Conservation (phyloP, 352 stramenopile genomes). For the Peronospora belbahrii region DNA sequence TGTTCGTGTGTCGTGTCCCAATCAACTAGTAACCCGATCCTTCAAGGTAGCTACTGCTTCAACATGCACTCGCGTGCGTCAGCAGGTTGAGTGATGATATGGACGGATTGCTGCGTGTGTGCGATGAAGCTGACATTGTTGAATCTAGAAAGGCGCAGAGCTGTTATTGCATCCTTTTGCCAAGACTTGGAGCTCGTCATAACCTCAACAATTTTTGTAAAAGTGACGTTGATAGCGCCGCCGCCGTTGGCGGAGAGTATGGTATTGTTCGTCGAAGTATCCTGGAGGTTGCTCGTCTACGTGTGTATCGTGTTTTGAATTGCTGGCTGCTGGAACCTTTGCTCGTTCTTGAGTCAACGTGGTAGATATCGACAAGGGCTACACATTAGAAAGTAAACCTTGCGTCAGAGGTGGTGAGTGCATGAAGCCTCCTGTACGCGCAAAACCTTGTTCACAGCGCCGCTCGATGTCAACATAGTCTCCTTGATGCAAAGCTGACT, state of each 20-base stretch:
- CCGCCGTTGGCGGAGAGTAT: conserved; percentile 37
- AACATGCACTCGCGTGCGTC: too few species aligned
- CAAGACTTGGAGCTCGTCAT: conserved; percentile 30
- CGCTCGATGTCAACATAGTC: conserved; percentile 25
- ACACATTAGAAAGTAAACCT: conserved; percentile 38
- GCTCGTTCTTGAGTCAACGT: conserved; percentile 29
- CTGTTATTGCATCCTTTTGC: conserved; percentile 20
- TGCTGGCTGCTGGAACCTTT: conserved; percentile 47
- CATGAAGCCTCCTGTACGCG: conserved; percentile 44
- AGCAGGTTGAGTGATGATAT: too few species aligned
- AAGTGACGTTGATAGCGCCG: conserved; percentile 35
- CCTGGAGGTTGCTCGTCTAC: conserved; percentile 42
- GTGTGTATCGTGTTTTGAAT: conserved; percentile 46
- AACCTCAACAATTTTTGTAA: conserved; percentile 39
- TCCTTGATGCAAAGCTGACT: conserved; percentile 45
- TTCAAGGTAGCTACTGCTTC: conserved; percentile 1
- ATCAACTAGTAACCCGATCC: too few species aligned
- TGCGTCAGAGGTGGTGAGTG: conserved; percentile 35
- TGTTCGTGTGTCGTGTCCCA: conserved; percentile 7
- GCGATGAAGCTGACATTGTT: background rate
- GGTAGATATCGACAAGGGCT: conserved; percentile 21
- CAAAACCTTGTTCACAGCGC: conserved; percentile 31
- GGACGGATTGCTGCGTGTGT: too few species aligned
- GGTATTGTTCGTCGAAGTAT: conserved; percentile 41
- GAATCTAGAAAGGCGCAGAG: conserved; percentile 12